Evolutionary conservation across 176 grass and related monocot species (phyloP).

Genomic region (Elaeis guineensis): DNA sequence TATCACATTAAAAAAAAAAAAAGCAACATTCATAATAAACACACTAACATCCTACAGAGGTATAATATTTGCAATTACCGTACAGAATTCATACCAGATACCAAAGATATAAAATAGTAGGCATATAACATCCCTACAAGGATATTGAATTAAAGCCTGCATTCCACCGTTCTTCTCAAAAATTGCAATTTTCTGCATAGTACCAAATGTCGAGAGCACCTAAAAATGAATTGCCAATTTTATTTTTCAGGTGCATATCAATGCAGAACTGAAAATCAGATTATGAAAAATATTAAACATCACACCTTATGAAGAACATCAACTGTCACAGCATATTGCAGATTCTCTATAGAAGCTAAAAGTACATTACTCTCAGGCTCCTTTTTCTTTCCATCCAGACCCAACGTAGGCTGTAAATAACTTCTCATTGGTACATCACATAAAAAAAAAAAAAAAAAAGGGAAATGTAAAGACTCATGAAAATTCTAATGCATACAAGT

Average conservation of each 20-base stretch:
- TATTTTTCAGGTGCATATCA: background rate
- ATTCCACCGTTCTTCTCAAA: constrained; percentile 92
- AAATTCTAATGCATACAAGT: constrained; percentile 17
- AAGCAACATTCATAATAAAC: too few relatives aligned
- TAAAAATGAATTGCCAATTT: constrained; percentile 27
- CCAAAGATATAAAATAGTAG: constrained; percentile 6
- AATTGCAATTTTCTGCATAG: constrained; percentile 94
- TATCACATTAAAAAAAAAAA: too few relatives aligned
- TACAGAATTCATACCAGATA: constrained; percentile 4
- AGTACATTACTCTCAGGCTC: constrained; percentile 93
- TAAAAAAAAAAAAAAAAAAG: constrained; percentile 24
- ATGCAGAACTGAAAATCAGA: constrained; percentile 1
- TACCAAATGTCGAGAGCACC: constrained; percentile 88
- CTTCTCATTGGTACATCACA: constrained; percentile 4
- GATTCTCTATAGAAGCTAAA: constrained; percentile 88
- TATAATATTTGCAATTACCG: background rate
- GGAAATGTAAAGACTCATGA: constrained; percentile 10
- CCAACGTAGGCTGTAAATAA: constrained; percentile 44
- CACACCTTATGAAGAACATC: constrained; percentile 94
- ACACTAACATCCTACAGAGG: background rate
- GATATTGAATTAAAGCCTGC: constrained; percentile 91
- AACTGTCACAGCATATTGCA: constrained; percentile 80
- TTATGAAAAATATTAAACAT: constrained; percentile 8
- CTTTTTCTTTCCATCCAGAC: constrained; percentile 71
- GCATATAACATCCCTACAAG: constrained; percentile 38